Conservation (phyloP, 2,329 filamentous ascomycete genomes). For the Pyrenochaeta sp. region DNA sequence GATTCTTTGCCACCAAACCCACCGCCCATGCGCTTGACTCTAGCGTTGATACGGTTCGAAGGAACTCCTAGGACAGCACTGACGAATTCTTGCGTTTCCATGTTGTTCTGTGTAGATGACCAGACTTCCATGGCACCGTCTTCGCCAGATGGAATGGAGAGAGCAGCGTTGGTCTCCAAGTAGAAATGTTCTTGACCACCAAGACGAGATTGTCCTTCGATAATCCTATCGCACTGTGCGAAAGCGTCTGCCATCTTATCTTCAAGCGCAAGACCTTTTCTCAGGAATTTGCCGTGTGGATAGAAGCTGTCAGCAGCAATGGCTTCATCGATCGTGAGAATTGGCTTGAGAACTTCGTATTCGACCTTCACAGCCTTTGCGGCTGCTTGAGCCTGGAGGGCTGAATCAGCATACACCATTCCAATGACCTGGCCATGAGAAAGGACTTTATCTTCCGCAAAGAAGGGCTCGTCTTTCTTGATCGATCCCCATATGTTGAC, state of each 20-base stretch:
- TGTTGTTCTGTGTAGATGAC: constrained; percentile 51
- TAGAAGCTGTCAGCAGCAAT: constrained; percentile 89
- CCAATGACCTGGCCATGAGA: constrained; percentile 92
- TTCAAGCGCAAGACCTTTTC: constrained; percentile 67
- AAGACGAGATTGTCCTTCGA: constrained; percentile 83
- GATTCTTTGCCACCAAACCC: constrained; percentile 96
- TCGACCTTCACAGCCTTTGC: constrained; percentile 83
- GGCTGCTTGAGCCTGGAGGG: constrained; percentile 77
- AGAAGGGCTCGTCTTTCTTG: constrained; percentile 81
- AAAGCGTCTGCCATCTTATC: constrained; percentile 74
- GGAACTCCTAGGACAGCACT: constrained; percentile 82
- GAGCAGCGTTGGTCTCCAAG: constrained; percentile 85
- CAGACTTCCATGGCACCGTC: constrained; percentile 93
- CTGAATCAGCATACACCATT: constrained; percentile 80
- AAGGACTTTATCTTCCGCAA: constrained; percentile 85
- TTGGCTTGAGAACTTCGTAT: constrained; percentile 85
- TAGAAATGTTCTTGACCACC: constrained; percentile 98
- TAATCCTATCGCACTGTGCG: constrained; percentile 76
- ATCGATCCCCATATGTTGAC: constrained; percentile 94
- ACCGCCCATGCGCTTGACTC: constrained; percentile 89
- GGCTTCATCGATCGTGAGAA: constrained; percentile 93
- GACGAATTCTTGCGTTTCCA: constrained; percentile 66
- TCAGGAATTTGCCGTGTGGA: constrained; percentile 77
- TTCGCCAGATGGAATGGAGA: constrained; percentile 85
- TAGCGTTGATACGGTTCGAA: constrained; percentile 85